Conservation (phyloP, 179 eudicot genomes). For the Gypsophila paniculata region DNA sequence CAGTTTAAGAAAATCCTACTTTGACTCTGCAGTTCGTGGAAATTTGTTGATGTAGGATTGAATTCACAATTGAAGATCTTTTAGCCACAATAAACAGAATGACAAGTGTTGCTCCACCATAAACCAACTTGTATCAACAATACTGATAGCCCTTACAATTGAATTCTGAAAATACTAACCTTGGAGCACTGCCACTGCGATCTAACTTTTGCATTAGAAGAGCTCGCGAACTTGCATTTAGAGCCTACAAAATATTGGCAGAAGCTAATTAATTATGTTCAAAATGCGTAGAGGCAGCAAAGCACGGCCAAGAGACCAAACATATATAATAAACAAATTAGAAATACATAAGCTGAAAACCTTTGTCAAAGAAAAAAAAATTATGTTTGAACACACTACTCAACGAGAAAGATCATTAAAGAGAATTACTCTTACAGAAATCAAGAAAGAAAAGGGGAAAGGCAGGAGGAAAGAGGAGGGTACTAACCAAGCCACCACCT, state of each 20-base stretch:
- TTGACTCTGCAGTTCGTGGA: neutral
- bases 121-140: neutral
- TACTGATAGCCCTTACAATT: neutral
- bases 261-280: neutral
- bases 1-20: neutral
- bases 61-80: neutral
- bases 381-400: neutral
- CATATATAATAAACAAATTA: neutral
- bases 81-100: neutral
- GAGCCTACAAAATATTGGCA: slow-evolving; percentile 35
- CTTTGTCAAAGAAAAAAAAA: neutral
- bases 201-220: slow-evolving; percentile 86
- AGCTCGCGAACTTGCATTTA: slow-evolving; percentile 83
- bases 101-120: neutral
- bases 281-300: neutral
- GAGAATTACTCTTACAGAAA: neutral
- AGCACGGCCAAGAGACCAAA: neutral
- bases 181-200: slow-evolving; percentile 58
- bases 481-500: slow-evolving; percentile 85
- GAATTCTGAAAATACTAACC: slow-evolving; percentile 36
- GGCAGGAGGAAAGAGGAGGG: neutral
- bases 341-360: neutral
- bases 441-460: neutral
- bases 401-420: neutral
- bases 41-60: neutral